Evolutionary conservation across 352 stramenopile species (phyloP).

Genomic region (Thalassiosira exigua): DNA sequence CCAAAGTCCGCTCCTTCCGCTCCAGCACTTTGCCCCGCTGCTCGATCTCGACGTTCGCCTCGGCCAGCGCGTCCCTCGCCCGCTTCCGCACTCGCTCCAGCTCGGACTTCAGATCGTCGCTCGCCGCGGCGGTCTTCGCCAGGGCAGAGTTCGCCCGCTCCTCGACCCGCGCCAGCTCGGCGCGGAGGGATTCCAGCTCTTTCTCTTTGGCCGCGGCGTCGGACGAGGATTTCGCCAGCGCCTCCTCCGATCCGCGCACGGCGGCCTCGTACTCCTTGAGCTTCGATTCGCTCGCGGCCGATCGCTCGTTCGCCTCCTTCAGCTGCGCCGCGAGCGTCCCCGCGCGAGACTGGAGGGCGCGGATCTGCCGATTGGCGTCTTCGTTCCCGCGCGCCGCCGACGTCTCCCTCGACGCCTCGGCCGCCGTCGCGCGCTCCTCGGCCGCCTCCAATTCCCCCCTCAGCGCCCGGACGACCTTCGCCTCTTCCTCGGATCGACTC

Average conservation of each 20-base stretch:
- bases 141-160: slow-evolving; percentile 20
- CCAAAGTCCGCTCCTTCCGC: slow-evolving; percentile 25
- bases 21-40: slow-evolving; percentile 23
- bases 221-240: slow-evolving; percentile 31
- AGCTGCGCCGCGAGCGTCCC: slow-evolving; percentile 28
- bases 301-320: slow-evolving; percentile 30
- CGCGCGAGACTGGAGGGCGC: slow-evolving; percentile 31
- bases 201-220: slow-evolving; percentile 18
- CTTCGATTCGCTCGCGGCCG: slow-evolving; percentile 29
- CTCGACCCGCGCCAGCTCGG: slow-evolving; percentile 18
- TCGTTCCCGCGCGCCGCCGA: slow-evolving; percentile 13
- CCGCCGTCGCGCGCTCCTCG: slow-evolving; percentile 25
- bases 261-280: slow-evolving; percentile 54
- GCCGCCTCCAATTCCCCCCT: slow-evolving; percentile 24
- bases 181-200: slow-evolving; percentile 30
- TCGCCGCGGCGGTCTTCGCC: not conserved
- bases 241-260: slow-evolving; percentile 36
- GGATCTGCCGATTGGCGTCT: slow-evolving; percentile 24
- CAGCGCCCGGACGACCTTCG: slow-evolving; percentile 18
- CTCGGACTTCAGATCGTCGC: slow-evolving; percentile 1
- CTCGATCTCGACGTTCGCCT: slow-evolving; percentile 36
- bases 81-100: slow-evolving; percentile 21
- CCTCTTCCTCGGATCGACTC: slow-evolving; percentile 22
- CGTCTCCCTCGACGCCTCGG: slow-evolving; percentile 34
- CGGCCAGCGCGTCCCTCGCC: slow-evolving; percentile 19